These are phyloP conservation scores for Glebionis coronaria DNA, from an alignment of 129 eudicot genomes.

Conservation along the genomic window DNA sequence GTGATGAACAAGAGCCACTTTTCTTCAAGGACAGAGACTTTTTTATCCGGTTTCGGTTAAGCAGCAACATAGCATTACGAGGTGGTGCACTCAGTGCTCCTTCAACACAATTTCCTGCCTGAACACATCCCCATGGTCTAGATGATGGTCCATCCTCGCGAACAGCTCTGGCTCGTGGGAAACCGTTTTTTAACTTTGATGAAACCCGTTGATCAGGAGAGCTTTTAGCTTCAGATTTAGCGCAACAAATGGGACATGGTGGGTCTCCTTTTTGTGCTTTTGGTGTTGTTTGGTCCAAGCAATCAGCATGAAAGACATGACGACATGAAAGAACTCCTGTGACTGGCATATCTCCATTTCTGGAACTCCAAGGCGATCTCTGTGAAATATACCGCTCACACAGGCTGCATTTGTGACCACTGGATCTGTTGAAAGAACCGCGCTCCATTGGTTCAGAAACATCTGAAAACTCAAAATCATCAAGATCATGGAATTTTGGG, in stretches of 20 bases:
- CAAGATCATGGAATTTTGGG: constrained; percentile 34
- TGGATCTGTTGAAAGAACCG: constrained; percentile 35
- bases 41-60: constrained; percentile 46
- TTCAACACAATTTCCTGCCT: constrained; percentile 70
- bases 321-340: constrained; percentile 80
- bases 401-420: constrained; percentile 49
- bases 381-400: constrained; percentile 75
- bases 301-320: constrained; percentile 92
- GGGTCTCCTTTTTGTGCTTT: constrained; percentile 76
- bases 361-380: constrained; percentile 81
- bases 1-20: constrained; percentile 42
- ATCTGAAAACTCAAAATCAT: constrained; percentile 51
- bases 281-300: constrained; percentile 82
- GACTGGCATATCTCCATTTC: constrained; percentile 80
- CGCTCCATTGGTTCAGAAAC: constrained; percentile 45
- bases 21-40: constrained; percentile 54
- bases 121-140: constrained; percentile 75
- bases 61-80: constrained; percentile 48
- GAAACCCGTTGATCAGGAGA: constrained; percentile 40
- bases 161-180: constrained; percentile 48
- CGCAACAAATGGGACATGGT: constrained; percentile 77
- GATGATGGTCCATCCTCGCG: constrained; percentile 66
- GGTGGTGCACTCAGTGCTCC: constrained; percentile 72
- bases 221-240: constrained; percentile 43
- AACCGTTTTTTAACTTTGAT: constrained; percentile 43